Conservation (phyloP, 345 rosid species). For the Nasturtium officinale region DNA sequence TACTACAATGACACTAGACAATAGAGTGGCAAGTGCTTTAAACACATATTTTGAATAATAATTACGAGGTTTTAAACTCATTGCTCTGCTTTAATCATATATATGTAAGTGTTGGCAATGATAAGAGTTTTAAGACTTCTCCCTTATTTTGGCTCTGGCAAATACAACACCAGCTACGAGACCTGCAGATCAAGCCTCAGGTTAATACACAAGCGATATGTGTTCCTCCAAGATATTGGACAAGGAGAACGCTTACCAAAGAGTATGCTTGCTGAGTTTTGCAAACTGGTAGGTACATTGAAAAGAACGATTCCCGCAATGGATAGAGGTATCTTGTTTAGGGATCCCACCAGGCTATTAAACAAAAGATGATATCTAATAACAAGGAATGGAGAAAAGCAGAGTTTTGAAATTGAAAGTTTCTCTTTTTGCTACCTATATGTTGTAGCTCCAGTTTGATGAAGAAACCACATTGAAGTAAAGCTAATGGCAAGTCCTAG, state of each 20-base stretch:
- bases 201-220: slow-evolving; percentile 21
- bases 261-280: slow-evolving; percentile 90
- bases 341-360: slow-evolving; percentile 84
- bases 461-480: slow-evolving; percentile 99
- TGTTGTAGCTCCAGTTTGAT: slow-evolving; percentile 97
- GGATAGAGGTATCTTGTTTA: slow-evolving; percentile 93
- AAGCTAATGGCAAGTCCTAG: slow-evolving; percentile 97
- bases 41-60: background rate
- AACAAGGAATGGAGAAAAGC: background rate
- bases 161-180: slow-evolving; percentile 88
- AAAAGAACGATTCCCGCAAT: slow-evolving; percentile 83
- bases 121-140: slow-evolving; percentile 48
- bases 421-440: slow-evolving; percentile 60
- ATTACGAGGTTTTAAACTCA: slow-evolving; percentile 25
- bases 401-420: slow-evolving; percentile 1
- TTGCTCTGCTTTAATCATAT: slow-evolving; percentile 6
- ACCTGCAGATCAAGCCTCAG: slow-evolving; percentile 49
- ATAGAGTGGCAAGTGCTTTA: slow-evolving; percentile 4
- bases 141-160: slow-evolving; percentile 87
- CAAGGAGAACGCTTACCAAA: slow-evolving; percentile 58
- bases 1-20: background rate
- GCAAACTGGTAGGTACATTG: slow-evolving; percentile 88
- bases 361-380: background rate
- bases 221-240: background rate
- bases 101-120: slow-evolving; percentile 20